A percentile compares a stretch with the other conserved stretches of the same genome.
Evolutionary conservation across 495 filamentous ascomycete genomes (phyloP).

Genomic region (Neurospora sp.): DNA sequence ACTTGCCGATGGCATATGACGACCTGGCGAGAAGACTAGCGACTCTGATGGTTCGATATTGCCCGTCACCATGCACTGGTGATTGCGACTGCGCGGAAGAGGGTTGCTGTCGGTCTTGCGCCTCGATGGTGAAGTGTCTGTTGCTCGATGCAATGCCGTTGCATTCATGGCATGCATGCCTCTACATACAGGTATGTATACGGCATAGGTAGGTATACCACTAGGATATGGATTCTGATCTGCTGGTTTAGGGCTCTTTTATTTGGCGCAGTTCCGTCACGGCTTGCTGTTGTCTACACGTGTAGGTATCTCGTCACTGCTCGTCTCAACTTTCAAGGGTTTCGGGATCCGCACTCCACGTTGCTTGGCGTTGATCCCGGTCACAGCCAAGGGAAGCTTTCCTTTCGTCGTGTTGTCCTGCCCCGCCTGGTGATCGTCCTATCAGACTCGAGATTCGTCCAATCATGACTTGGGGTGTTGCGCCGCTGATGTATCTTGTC

Average conservation of each 20-base stretch:
- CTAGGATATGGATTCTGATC: background rate
- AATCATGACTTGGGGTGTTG: background rate
- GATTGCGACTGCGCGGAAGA: background rate
- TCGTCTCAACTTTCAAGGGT: background rate
- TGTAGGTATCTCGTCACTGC: background rate
- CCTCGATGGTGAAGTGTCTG: background rate
- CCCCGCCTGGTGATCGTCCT: background rate
- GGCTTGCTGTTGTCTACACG: background rate
- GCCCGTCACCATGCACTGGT: background rate
- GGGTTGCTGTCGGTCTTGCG: background rate
- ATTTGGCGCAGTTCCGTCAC: background rate
- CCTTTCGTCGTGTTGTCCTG: background rate
- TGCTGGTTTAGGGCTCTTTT: background rate
- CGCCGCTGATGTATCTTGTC: background rate
- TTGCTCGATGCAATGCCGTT: background rate
- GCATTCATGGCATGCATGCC: background rate
- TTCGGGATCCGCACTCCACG: slow-evolving; percentile 5
- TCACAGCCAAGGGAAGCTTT: background rate
- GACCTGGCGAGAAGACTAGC: background rate
- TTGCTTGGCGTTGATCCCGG: slow-evolving; percentile 9
- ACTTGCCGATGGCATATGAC: background rate
- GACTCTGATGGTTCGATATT: background rate
- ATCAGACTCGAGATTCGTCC: background rate
- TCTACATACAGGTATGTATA: background rate
- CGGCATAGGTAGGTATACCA: background rate